Percentiles rank a stretch among this genome's conserved stretches.
These are phyloP conservation scores for Radiomyces spectabilis DNA, from an alignment of 192 early-diverging fungal species.

Conservation along the genomic window DNA sequence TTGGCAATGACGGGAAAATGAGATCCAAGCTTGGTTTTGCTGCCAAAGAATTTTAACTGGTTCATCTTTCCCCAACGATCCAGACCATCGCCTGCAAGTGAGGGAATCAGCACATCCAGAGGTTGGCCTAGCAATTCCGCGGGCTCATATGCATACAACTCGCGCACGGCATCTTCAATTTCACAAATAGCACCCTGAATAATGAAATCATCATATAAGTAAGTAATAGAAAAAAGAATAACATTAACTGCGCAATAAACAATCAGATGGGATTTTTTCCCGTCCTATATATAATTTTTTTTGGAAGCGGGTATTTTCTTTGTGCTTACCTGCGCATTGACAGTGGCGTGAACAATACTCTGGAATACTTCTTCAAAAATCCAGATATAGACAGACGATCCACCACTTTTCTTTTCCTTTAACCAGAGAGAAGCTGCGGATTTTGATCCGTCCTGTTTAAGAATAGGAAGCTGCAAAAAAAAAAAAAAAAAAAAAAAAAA, in stretches of 20 bases:
- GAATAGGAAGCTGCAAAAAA: slow-evolving; percentile 38
- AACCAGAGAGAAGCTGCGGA: slow-evolving; percentile 56
- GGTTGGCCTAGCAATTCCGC: slow-evolving; percentile 28
- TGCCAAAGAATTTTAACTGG: slow-evolving; percentile 49
- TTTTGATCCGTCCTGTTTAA: slow-evolving; percentile 41
- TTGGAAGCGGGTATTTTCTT: too few relatives aligned
- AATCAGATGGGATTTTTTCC: too few relatives aligned
- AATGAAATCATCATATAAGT: background rate
- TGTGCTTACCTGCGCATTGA: slow-evolving; percentile 1
- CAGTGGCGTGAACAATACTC: slow-evolving; percentile 4
- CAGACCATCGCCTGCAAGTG: too few relatives aligned
- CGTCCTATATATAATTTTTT: too few relatives aligned
- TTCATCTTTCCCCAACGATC: slow-evolving; percentile 28
- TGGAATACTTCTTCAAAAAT: slow-evolving; percentile 55
- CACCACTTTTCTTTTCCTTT: slow-evolving; percentile 44
- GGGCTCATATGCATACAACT: slow-evolving; percentile 38
- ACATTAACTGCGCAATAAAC: background rate
- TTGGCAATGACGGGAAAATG: slow-evolving; percentile 52
- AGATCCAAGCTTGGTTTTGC: slow-evolving; percentile 36
- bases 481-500: background rate
- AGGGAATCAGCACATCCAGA: background rate
- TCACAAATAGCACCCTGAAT: slow-evolving; percentile 37
- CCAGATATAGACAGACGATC: slow-evolving; percentile 47
- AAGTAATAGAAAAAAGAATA: background rate
- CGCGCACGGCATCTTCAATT: slow-evolving; percentile 31